These are phyloP conservation scores for Celoporthe dispersa DNA, from an alignment of 2,329 filamentous ascomycete genomes.

Conservation along the genomic window DNA sequence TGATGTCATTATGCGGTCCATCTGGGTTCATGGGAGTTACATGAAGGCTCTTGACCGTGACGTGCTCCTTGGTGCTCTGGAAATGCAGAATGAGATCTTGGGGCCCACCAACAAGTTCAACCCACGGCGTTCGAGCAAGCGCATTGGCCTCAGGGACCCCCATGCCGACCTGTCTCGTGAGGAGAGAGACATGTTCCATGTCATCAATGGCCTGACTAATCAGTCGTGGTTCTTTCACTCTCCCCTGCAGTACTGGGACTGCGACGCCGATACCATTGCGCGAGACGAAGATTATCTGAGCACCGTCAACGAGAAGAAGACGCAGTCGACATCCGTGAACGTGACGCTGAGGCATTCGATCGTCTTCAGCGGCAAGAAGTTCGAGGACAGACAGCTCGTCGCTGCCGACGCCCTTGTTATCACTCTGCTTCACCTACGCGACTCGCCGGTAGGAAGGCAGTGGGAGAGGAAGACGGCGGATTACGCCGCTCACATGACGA, in stretches of 20 bases:
- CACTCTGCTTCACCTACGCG: constrained; percentile 71
- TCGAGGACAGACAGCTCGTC: constrained; percentile 67
- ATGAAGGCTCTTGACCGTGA: constrained; percentile 73
- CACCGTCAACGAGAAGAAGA: constrained; percentile 70
- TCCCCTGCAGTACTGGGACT: constrained; percentile 81
- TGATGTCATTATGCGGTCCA: constrained; percentile 80
- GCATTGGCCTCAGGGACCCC: constrained; percentile 38
- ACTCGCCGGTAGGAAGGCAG: constrained; percentile 64
- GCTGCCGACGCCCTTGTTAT: constrained; percentile 80
- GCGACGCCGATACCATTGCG: constrained; percentile 61
- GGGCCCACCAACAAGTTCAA: constrained; percentile 62
- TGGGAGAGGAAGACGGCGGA: constrained; percentile 66
- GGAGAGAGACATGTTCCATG: constrained; percentile 61
- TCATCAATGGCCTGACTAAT: constrained; percentile 62
- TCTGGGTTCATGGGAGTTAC: constrained; percentile 82
- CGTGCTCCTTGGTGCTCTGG: constrained; percentile 68
- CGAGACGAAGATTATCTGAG: constrained; percentile 65
- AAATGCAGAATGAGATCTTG: constrained; percentile 72
- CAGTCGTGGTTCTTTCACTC: constrained; percentile 80
- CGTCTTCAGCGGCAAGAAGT: constrained; percentile 81
- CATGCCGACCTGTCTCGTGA: constrained; percentile 44
- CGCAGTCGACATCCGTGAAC: constrained; percentile 69
- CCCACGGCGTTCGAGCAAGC: constrained; percentile 45
- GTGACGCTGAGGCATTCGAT: constrained; percentile 77
- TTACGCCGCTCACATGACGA: constrained; percentile 53